Base-by-base conservation (phyloP, 257 asterid genomes). In the Plantago elongata region DNA sequence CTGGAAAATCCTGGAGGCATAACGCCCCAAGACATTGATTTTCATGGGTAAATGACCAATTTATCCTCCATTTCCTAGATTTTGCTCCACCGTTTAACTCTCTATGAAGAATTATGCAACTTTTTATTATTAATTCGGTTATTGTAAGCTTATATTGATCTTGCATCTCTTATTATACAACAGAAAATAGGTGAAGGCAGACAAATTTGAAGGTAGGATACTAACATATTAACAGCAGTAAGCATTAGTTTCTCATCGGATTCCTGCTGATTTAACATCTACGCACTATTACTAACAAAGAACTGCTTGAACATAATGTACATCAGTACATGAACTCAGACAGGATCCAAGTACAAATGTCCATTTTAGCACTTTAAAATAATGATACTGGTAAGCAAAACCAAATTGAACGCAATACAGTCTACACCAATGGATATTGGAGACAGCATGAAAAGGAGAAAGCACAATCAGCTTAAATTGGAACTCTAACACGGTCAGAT, bases 401-500 rank as follows among this genome's bases (percentile, higher is more conserved):
- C 37, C n/a, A 16, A 56, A 50, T 30, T 42, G 60, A 70, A 51
- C 16, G 57, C 67, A 45, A 68, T 49, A 62, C 56, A 63, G 15
- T 70, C 50, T 56, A 15, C 63, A 55, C 56, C 46, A 30, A 45
- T 2, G 51, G 51, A 47, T 10, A 50, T 50, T 50, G 55, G 8
- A 50, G 2, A 50, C 3, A 50, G 16, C 54, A 17, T 4, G 15
- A 50, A 15, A 14, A 10, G 16, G 57, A 51, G 13, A 1, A 51
- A 17, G 18, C 13, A 29, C 18, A 51, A 51, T 12, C 57, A 51
- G 9, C 16, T 16, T 52, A 52, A 12, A 17, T 52, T n/a, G 9
- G 1, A 5, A 13, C 38, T 51, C 9, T 34, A n/a, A 16, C 7
- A 34, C 10, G 9, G 13, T 52, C 11, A 22, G 13, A 17, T 22